Percentiles rank a stretch among this genome's conserved stretches.
Evolutionary conservation across 2,329 filamentous ascomycete species (phyloP).

Genomic region (Pseudofabraea citricarpa): DNA sequence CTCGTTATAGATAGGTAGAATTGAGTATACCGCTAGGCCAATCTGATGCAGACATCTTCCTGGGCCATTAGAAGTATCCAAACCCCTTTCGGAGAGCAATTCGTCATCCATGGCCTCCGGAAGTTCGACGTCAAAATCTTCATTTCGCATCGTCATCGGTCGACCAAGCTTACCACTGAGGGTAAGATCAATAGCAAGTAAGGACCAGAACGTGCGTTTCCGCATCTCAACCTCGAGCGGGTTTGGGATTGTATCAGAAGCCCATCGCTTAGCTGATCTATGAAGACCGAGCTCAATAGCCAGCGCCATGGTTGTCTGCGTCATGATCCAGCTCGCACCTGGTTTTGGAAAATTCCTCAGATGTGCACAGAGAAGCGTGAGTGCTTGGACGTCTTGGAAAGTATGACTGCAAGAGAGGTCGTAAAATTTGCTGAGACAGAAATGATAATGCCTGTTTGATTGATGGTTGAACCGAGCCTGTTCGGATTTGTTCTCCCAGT

Average conservation of each 20-base stretch:
- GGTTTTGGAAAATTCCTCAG: slow-evolving; percentile 76
- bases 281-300: slow-evolving; percentile 75
- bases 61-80: slow-evolving; percentile 44
- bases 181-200: slow-evolving; percentile 62
- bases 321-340: slow-evolving; percentile 66
- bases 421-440: slow-evolving; percentile 63
- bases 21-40: slow-evolving; percentile 60
- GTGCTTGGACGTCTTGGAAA: slow-evolving; percentile 65
- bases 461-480: slow-evolving; percentile 53
- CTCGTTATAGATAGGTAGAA: slow-evolving; percentile 64
- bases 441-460: slow-evolving; percentile 77
- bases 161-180: slow-evolving; percentile 71
- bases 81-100: slow-evolving; percentile 57
- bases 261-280: slow-evolving; percentile 59
- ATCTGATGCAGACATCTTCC: slow-evolving; percentile 64
- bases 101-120: slow-evolving; percentile 70
- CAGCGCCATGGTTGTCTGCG: slow-evolving; percentile 58
- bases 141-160: slow-evolving; percentile 68
- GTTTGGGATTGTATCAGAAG: slow-evolving; percentile 37
- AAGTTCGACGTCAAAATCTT: slow-evolving; percentile 76
- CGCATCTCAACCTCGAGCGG: slow-evolving; percentile 69
- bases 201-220: slow-evolving; percentile 73
- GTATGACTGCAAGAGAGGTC: slow-evolving; percentile 58
- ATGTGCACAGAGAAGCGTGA: slow-evolving; percentile 67
- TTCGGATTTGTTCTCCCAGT: slow-evolving; percentile 50